These are phyloP conservation scores for Coriaria nepalensis DNA, from an alignment of 306 rosid genomes.

Conservation along the genomic window DNA sequence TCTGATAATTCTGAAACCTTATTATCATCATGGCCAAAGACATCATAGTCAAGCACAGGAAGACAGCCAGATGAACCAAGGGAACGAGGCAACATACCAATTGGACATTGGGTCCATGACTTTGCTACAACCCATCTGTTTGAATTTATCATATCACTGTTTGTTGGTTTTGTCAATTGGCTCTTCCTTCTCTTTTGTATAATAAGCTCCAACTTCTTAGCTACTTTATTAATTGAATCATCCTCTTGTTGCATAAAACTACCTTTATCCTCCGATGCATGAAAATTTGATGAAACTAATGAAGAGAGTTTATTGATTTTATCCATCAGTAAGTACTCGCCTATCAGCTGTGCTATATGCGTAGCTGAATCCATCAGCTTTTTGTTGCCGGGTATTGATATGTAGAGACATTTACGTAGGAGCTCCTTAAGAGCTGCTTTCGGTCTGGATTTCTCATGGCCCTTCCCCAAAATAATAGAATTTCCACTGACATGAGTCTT, in stretches of 20 bases:
- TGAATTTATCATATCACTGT: conserved; percentile 18
- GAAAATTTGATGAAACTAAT: no score
- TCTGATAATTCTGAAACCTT: conserved; percentile 14
- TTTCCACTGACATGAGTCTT: conserved; percentile 11
- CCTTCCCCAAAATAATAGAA: conserved; percentile 17
- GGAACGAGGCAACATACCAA: conserved; percentile 74
- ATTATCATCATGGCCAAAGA: not conserved
- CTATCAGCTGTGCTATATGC: conserved; percentile 38
- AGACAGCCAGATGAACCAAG: conserved; percentile 52
- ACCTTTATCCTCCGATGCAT: not conserved
- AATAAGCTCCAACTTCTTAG: conserved; percentile 44
- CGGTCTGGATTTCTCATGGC: conserved; percentile 15
- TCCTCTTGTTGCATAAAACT: conserved; percentile 30
- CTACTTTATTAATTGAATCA: conserved; percentile 32
- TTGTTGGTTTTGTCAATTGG: conserved; percentile 13
- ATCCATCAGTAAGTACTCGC: conserved; percentile 22
- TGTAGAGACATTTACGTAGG: conserved; percentile 48
- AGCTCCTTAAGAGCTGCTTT: conserved; percentile 38
- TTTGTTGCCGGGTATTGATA: conserved; percentile 45
- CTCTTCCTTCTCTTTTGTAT: conserved; percentile 31
- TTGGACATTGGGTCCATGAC: conserved; percentile 83
- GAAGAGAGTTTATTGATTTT: conserved; percentile 2
- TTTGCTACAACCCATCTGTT: conserved; percentile 47
- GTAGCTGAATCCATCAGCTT: conserved; percentile 50
- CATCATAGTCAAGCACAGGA: conserved; percentile 41